Base-by-base conservation (phyloP, 495 filamentous ascomycete species). In the Xylaria sp. region DNA sequence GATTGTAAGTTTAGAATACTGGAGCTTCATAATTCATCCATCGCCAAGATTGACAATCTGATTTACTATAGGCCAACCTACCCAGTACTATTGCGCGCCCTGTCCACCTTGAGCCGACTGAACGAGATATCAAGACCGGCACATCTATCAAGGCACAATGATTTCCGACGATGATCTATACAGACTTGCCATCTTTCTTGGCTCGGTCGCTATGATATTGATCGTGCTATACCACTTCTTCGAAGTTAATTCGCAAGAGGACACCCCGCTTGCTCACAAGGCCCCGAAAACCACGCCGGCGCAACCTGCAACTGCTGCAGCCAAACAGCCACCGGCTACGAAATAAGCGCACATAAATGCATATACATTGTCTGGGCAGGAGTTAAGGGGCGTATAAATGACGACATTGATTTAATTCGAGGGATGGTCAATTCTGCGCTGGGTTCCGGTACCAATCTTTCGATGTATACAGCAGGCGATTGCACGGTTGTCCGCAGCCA, bases 221-320 rank as follows among this genome's bases (percentile, higher is more conserved):
- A 97, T 97, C 59, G 90, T 98, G 55, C 82, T 97, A 24, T 98
- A 98, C 87, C 94, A 97, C 83, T 98, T 97, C 86, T 91, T 99
- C 75, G 95, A 98, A 77, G 89, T 98, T 85, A 99, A 99, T 80
- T 89, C 94, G 43, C 82, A 85, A 71, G 89, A 93, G 33, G 73
- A 73, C 14, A 58, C 68, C 50, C 58, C 72, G 19, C 65, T 73
- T 50, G 61, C 72, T 44, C 64, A 75, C 61, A 79, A 79, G 61
- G 67, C 72, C 17, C 40, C 70, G 21, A 73, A 70, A 59, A 53
- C 71, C 57, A 86, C 87, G 31, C 52, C 74, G 55, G 70, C 67
- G 76, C 82, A 75, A 71, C 76, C 76, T 64, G 52, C 76, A 40
- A 43, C 76, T 31, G 68, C 72, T 24, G 48, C 68, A 24, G 71